A percentile compares a stretch with the other conserved stretches of the same genome.
Conservation (phyloP, 257 asterid species). For the Avicennia marina region DNA sequence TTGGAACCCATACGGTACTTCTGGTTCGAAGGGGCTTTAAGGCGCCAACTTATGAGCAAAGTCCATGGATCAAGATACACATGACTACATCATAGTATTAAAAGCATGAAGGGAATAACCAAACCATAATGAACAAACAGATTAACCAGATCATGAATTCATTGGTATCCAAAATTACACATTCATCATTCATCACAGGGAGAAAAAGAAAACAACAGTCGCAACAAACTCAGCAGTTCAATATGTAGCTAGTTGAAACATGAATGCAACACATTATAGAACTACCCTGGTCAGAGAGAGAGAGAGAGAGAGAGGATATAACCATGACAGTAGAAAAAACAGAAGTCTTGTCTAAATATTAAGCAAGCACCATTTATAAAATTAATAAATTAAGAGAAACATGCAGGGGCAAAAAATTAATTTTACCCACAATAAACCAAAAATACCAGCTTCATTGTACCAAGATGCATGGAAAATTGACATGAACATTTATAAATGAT, state of each 20-base stretch:
- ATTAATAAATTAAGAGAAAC: not conserved
- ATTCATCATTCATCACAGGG: not conserved
- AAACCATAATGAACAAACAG: slow-evolving; percentile 5
- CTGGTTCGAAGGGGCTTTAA: not conserved
- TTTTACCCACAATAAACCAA: not conserved
- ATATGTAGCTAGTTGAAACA: too few relatives aligned
- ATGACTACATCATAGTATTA: not conserved
- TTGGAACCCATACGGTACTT: too few relatives aligned
- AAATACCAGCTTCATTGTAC: too few relatives aligned
- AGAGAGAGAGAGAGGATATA: too few relatives aligned
- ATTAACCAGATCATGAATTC: not conserved
- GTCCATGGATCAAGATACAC: too few relatives aligned
- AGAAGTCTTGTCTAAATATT: not conserved
- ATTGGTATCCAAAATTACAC: not conserved
- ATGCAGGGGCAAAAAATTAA: slow-evolving; percentile 2
- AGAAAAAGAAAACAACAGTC: too few relatives aligned
- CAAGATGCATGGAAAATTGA: not conserved
- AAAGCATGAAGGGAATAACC: not conserved
- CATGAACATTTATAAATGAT: slow-evolving; percentile 2
- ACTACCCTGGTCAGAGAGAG: too few relatives aligned
- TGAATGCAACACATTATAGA: too few relatives aligned
- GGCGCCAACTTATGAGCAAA: not conserved
- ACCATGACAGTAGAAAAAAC: too few relatives aligned
- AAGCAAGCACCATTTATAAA: not conserved
- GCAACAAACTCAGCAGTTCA: too few relatives aligned